Base-by-base conservation (phyloP, 495 filamentous ascomycete species). In the Glonium stellatum region DNA sequence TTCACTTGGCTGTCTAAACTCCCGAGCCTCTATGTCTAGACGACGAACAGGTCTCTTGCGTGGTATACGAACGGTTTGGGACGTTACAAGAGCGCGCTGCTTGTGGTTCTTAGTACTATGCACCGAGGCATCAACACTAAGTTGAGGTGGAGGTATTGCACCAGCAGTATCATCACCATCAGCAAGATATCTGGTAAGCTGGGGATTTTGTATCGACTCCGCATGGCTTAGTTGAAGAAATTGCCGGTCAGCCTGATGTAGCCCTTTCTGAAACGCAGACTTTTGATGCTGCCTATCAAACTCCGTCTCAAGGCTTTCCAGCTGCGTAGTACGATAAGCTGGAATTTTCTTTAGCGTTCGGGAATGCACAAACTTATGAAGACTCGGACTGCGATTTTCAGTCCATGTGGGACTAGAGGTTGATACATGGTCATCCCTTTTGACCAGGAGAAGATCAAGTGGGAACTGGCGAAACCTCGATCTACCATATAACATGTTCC, bases 1-100 rank as follows among this genome's bases (percentile, higher is more conserved):
- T 49, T 76, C 71, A 41, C 61, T 69, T 35, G 72, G 72, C 54
- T 76, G 73, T 35, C 70, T 55, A 50, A 67, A 74, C 35, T 69
- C 65, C 31, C 63, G 58, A 18, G 67, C 46, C 36, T 72, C 68
- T 1, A 59, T 61, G 59, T 73, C 68, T 25, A 76, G 54, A 13
- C 70, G 62, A 10, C 37, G 49, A 11, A 71, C 53, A 23, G 25
- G 53, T 8, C 39, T 22, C 44, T 76, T 76, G 11, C 71, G 72
- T 5, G 60, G 27, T 55, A 60, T 41, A 37, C 50, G 59, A 8
- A 47, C 42, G 34, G 13, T 4, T 9, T 31, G 4, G 21, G 23
- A 11, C 9, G 34, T 57, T 49, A 11, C 42, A 19, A 37, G 44
- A 27, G 15, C 12, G 10, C 13, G 8, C 58, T 57, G 21, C 56